Conservation (phyloP, 306 rosid genomes). For the Lathyrus aphaca region DNA sequence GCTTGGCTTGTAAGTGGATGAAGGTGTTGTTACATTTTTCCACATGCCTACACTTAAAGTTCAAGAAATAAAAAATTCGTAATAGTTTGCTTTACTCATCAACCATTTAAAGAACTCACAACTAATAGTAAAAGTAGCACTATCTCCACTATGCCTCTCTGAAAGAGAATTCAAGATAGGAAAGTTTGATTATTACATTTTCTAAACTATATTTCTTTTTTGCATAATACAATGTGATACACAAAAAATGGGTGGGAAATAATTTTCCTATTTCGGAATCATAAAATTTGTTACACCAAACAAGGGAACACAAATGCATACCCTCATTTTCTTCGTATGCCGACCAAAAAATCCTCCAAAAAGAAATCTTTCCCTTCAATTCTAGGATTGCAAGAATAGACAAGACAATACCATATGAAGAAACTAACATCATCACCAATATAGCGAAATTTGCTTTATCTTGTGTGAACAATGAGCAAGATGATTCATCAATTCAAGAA, state of each 20-base stretch:
- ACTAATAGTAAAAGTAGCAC: slow-evolving; percentile 38
- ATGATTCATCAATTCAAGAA: slow-evolving; percentile 39
- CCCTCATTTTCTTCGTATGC: slow-evolving; percentile 46
- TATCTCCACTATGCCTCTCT: slow-evolving; percentile 46
- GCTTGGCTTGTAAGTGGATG: slow-evolving; percentile 99
- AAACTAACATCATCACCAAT: not conserved
- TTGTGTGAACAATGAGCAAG: slow-evolving; percentile 38
- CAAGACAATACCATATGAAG: slow-evolving; percentile 37
- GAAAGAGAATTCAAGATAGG: slow-evolving; percentile 40
- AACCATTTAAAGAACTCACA: slow-evolving; percentile 61
- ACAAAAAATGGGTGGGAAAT: slow-evolving; percentile 24
- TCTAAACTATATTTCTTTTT: slow-evolving; percentile 1
- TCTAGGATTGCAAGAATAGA: slow-evolving; percentile 42
- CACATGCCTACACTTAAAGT: slow-evolving; percentile 90
- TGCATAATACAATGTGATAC: slow-evolving; percentile 31
- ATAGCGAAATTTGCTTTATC: slow-evolving; percentile 25
- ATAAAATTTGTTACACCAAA: slow-evolving; percentile 63
- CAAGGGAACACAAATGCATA: slow-evolving; percentile 47
- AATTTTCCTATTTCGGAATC: slow-evolving; percentile 42
- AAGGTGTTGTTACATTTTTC: slow-evolving; percentile 75
- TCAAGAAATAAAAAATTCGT: slow-evolving; percentile 60
- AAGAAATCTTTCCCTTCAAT: slow-evolving; percentile 43
- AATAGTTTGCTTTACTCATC: slow-evolving; percentile 95
- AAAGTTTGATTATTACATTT: slow-evolving; percentile 37
- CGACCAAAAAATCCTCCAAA: slow-evolving; percentile 40